A percentile compares a stretch with the other conserved stretches of the same genome.
Conservation (phyloP, 495 filamentous ascomycete genomes). For the Penicillium manginii region DNA sequence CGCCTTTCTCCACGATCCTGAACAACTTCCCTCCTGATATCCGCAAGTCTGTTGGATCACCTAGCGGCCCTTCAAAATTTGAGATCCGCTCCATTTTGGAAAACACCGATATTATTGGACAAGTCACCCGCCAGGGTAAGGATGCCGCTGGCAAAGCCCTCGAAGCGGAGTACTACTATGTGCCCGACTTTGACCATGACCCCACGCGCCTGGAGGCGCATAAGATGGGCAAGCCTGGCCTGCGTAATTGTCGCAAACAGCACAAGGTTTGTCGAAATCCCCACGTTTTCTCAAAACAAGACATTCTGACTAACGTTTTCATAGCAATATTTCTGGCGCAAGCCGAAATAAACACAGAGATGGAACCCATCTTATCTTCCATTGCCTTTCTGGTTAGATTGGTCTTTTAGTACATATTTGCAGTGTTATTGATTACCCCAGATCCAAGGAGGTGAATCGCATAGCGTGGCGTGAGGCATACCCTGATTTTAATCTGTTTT, state of each 20-base stretch:
- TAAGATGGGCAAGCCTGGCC: conserved; percentile 81
- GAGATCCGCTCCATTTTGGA: conserved; percentile 73
- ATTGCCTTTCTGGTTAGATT: conserved; percentile 9
- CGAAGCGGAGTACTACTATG: conserved; percentile 96
- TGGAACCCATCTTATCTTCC: background rate
- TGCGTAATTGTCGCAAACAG: conserved; percentile 86
- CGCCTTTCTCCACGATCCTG: conserved; percentile 84
- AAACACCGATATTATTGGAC: conserved; percentile 74
- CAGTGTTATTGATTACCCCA: conserved; percentile 35
- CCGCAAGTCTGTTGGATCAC: conserved; percentile 47
- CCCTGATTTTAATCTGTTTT: conserved; percentile 39
- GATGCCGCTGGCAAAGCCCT: conserved; percentile 93
- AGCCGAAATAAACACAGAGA: conserved; percentile 58
- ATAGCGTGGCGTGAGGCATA: conserved; percentile 59
- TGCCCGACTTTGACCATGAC: conserved; percentile 87
- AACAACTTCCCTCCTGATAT: conserved; percentile 77
- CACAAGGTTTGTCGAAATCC: conserved; percentile 76
- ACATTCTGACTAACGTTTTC: conserved; percentile 20
- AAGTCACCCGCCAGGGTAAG: conserved; percentile 89
- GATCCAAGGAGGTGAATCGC: conserved; percentile 35
- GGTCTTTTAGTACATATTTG: conserved; percentile 49
- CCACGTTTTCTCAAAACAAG: background rate
- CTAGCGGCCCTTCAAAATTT: conserved; percentile 55
- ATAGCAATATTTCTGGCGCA: conserved; percentile 95
- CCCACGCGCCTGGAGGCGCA: conserved; percentile 75